These are phyloP conservation scores for Croton setiger DNA, from an alignment of 441 rosid genomes.

Conservation along the genomic window DNA sequence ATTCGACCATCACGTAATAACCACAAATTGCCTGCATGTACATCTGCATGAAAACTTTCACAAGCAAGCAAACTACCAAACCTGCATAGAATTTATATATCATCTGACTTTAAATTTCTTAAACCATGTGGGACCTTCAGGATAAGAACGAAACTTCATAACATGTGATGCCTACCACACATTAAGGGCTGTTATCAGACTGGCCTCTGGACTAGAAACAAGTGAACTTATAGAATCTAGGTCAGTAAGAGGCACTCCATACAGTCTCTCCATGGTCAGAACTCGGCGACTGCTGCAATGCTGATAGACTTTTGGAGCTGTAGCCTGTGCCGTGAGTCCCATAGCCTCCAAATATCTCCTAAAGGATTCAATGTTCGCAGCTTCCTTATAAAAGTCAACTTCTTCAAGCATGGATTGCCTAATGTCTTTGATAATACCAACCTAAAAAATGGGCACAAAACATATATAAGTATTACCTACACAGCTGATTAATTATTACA, in stretches of 20 bases:
- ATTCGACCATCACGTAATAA: conserved; percentile 92
- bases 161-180: conserved; percentile 62
- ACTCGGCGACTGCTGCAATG: conserved; percentile 84
- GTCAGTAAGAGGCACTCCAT: conserved; percentile 98
- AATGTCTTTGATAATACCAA: conserved; percentile 86
- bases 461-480: neutral
- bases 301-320: conserved; percentile 85
- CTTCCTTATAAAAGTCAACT: conserved; percentile 93
- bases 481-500: neutral
- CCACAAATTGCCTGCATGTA: conserved; percentile 99
- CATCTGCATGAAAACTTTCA: conserved; percentile 98
- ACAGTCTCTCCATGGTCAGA: conserved; percentile 98
- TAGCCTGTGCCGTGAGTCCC: conserved; percentile 91
- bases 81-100: conserved; percentile 41
- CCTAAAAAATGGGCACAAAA: conserved; percentile 41
- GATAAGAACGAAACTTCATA: neutral
- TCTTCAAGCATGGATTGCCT: conserved; percentile 98
- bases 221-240: conserved; percentile 87
- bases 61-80: conserved; percentile 98
- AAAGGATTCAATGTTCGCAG: conserved; percentile 73
- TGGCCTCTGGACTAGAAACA: conserved; percentile 85
- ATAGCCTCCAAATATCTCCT: conserved; percentile 78
- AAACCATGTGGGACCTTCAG: neutral
- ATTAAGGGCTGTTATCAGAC: conserved; percentile 93
- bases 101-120: conserved; percentile 5